Base-by-base conservation (phyloP, 768 basidiomycete species). In the Mycena sanguinolenta region DNA sequence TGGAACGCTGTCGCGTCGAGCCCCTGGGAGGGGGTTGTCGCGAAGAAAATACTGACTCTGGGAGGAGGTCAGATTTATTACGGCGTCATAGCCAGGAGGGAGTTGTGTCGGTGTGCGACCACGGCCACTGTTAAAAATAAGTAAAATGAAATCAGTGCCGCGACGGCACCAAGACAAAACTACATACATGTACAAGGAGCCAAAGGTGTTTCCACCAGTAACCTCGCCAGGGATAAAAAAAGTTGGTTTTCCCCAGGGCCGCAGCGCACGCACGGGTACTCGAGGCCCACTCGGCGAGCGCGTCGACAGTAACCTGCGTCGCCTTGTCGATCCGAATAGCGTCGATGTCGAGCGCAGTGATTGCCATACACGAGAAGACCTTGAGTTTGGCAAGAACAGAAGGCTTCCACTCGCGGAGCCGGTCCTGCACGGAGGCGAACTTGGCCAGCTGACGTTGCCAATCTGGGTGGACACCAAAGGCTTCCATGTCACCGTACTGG, bases 401-500 rank as follows among this genome's bases (percentile, higher is more conserved):
- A 0, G 94, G 90, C 27, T 90, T 88, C 96, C 96, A 98, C 84
- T 98, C 96, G 53, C 96, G 89, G 42, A 97, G 89, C 87, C 96
- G 94, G 79, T 98, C 96, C 77, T 98, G 96, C 4, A 97, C 96
- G 65, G 96, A 97, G 42, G 96, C 95, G 80, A 97, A 97, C 78
- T 98, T 98, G 74, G 95, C 90, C 25, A 98, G 84, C 79, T 98
- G 94, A 86, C 96, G 96, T 77, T 97, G 89, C 93, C 91, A 96
- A 82, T 95, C 92, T 53, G 93, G 94, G 81, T 95, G 94, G 34
- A 98, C 96, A 91, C 96, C 96, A 78, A 97, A 97, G 72, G 96
- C 96, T 80, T 98, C 96, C 90, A 95, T 95, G 82, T 98, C 96
- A 71, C 96, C 96, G 74, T 93, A 98, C 70, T 97, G 96, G 81